A percentile compares a stretch with the other conserved stretches of the same genome.
phyloP scores from a whole-genome alignment of 2,329 filamentous ascomycete genomes.

The Geoglossum cookeanum region DNA sequence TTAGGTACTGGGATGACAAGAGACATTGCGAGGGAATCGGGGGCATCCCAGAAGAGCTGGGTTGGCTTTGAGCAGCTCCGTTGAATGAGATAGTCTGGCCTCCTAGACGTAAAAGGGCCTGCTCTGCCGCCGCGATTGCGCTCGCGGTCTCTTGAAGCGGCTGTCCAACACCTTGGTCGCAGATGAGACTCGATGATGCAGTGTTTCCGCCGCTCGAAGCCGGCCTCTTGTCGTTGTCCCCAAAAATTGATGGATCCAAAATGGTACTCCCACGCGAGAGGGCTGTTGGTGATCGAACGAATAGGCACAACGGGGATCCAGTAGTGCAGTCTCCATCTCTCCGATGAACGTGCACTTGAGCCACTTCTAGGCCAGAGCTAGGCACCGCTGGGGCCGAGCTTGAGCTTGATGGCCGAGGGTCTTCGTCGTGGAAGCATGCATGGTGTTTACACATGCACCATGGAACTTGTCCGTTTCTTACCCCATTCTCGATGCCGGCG shows the following conservation, averaged over 20 bases:
- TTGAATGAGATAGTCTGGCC: conserved; percentile 13
- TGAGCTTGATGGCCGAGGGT: not conserved
- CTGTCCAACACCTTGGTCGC: not conserved
- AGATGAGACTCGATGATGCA: not conserved
- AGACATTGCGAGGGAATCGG: conserved; percentile 19
- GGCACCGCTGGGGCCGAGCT: not conserved
- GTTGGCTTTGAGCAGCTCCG: conserved; percentile 9
- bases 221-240: not conserved
- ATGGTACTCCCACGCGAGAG: not conserved
- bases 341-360: not conserved
- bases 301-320: not conserved
- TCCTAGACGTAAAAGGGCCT: conserved; percentile 14
- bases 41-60: conserved; percentile 11
- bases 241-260: not conserved
- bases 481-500: conserved; percentile 5
- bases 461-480: conserved; percentile 14
- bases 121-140: not conserved
- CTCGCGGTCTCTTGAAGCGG: not conserved
- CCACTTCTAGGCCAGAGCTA: not conserved
- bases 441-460: conserved; percentile 37
- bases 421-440: conserved; percentile 32
- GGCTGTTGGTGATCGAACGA: not conserved
- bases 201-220: not conserved
- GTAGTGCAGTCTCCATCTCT: not conserved
- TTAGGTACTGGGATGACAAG: not conserved